Evolutionary conservation across 495 filamentous ascomycete genomes (phyloP), one percentile per base, ranked within the genome.

Genomic region (Pyrenula aspistea): DNA sequence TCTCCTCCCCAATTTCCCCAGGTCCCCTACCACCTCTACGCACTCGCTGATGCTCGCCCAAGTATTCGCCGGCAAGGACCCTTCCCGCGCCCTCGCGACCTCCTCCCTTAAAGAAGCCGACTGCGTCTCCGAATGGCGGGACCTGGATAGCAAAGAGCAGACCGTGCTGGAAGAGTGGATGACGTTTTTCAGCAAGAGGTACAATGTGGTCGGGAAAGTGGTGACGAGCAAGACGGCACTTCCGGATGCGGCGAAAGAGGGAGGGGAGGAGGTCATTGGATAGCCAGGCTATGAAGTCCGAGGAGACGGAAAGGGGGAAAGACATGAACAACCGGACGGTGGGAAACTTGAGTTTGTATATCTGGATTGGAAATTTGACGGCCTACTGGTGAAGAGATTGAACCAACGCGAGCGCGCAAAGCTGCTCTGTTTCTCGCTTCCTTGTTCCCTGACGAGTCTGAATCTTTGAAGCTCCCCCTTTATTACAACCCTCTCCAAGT

Each of bases 61-160:
- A 97, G 94, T 95, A 23, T 97, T 99, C 63, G 88, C 89, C 10
- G 93, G 94, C 60, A 92, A 94, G 66, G 93, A 99, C 65, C 83
- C 92, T 58, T 96, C 91, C 23, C 83, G 90, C 49, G 93, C 91
- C 8, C 80, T 99, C 22, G 93, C 80, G 20, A 81, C 79, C 65
- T 93, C 91, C 2, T 95, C 89, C 2, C 82, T 91, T 49, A 95
- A 96, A 69, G 68, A 77, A 2, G 90, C 91, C 63, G 89, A 97
- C 63, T 91, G 88, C 61, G 72, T 71, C 19, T 74, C 94, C 1
- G 86, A 96, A 24, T 97, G 89, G 89, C 75, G 83, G 56, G 88
- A 93, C 65, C 75, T 99, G 50, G 69, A 71, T 21, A 91, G 95
- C n/a, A 89, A 91, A 71, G 83, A 96, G 67, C 89, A 96, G 73